Percentiles rank a stretch among this genome's conserved stretches.
Evolutionary conservation across 768 basidiomycete species (phyloP).

Genomic region (Hericium rajendrae): DNA sequence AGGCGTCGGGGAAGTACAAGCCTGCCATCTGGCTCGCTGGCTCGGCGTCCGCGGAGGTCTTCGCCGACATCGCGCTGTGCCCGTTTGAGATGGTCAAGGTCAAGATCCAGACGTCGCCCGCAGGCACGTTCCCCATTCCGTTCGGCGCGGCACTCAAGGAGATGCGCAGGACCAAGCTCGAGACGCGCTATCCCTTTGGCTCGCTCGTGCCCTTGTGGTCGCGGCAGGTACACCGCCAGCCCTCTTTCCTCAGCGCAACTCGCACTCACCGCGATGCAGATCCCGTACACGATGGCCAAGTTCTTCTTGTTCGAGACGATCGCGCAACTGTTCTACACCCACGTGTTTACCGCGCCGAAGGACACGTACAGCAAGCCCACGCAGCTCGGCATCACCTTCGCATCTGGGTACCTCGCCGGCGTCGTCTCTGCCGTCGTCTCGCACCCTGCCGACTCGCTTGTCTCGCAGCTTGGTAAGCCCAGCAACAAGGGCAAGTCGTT

Average conservation of each 20-base stretch:
- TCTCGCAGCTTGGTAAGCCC: slow-evolving; percentile 89
- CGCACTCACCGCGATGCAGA: slow-evolving; percentile 35
- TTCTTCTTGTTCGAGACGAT: slow-evolving; percentile 95
- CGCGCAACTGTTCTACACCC: slow-evolving; percentile 79
- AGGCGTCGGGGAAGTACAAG: slow-evolving; percentile 71
- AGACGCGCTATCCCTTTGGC: slow-evolving; percentile 80
- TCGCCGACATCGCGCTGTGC: slow-evolving; percentile 85
- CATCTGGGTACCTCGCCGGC: slow-evolving; percentile 91
- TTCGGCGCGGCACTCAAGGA: slow-evolving; percentile 64
- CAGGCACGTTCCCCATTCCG: slow-evolving; percentile 67
- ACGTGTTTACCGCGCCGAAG: slow-evolving; percentile 76
- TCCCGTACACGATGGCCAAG: slow-evolving; percentile 99
- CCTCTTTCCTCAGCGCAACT: not conserved
- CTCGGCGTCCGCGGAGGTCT: slow-evolving; percentile 90
- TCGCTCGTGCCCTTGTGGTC: slow-evolving; percentile 83
- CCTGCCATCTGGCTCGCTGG: slow-evolving; percentile 88
- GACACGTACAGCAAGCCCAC: slow-evolving; percentile 70
- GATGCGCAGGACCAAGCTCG: slow-evolving; percentile 56
- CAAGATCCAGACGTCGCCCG: slow-evolving; percentile 75
- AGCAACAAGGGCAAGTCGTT: slow-evolving; percentile 73
- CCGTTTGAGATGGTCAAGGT: slow-evolving; percentile 92
- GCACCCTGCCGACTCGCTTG: slow-evolving; percentile 89
- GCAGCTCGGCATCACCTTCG: slow-evolving; percentile 84
- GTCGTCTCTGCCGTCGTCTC: slow-evolving; percentile 94
- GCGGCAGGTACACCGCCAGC: slow-evolving; percentile 48